A percentile compares a stretch with the other conserved stretches of the same genome.
phyloP scores from a whole-genome alignment of 495 filamentous ascomycete genomes.

The Tetracladium setigerum region DNA sequence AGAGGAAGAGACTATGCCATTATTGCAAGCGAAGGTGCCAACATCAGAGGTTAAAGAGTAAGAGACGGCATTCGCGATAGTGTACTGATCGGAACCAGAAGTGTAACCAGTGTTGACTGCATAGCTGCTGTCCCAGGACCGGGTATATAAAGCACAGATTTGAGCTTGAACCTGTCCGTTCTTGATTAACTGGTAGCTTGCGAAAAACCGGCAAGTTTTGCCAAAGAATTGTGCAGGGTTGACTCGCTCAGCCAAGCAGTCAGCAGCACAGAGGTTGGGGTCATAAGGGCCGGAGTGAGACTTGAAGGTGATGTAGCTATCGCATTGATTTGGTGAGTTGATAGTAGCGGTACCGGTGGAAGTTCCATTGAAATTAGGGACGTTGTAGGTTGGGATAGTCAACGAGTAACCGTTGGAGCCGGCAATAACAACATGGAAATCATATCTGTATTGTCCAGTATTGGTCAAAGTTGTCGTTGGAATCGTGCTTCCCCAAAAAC shows the following conservation, averaged over 20 bases:
- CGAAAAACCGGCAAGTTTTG: slow-evolving; percentile 39
- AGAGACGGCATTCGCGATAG: no score
- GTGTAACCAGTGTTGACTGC: no score
- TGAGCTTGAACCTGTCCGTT: slow-evolving; percentile 17
- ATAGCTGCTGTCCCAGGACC: no score
- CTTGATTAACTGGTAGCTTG: slow-evolving; percentile 32
- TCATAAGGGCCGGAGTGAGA: slow-evolving; percentile 33
- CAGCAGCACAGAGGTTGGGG: slow-evolving; percentile 29
- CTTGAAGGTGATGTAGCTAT: slow-evolving; percentile 36
- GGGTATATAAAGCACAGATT: no score
- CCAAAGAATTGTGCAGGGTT: slow-evolving; percentile 26
- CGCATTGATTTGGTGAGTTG: slow-evolving; percentile 25
- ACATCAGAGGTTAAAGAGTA: no score
- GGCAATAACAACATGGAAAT: slow-evolving; percentile 14
- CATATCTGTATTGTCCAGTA: slow-evolving; percentile 26
- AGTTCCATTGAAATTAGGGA: not conserved
- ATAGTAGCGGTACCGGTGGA: slow-evolving; percentile 32
- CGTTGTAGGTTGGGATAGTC: no score
- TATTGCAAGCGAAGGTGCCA: no score
- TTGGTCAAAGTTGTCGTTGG: slow-evolving; percentile 26
- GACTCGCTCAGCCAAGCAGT: slow-evolving; percentile 33
- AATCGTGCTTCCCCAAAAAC: slow-evolving; percentile 37
- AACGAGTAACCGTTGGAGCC: slow-evolving; percentile 19
- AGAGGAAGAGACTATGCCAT: no score
- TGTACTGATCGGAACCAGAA: no score